Evolutionary conservation across 148 eudicot species (phyloP).

Genomic region (Simmondsia chinensis): DNA sequence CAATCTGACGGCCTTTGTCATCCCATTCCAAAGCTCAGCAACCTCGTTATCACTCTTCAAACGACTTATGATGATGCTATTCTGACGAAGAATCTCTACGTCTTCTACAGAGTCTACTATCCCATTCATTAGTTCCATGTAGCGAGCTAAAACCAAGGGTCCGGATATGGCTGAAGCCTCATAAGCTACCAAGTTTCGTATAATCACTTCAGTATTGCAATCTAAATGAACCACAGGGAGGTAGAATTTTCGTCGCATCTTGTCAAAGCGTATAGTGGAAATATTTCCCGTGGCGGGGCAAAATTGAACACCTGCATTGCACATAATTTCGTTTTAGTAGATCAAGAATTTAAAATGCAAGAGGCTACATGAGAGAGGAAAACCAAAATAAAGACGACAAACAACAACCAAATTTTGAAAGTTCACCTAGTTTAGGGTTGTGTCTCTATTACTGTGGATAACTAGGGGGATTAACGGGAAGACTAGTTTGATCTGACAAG

Average conservation of each 20-base stretch:
- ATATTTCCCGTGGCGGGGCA: slow-evolving; percentile 8
- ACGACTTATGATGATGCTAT: neutral
- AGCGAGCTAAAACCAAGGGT: slow-evolving; percentile 6
- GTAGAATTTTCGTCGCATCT: neutral
- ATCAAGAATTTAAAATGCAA: no score
- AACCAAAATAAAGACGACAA: no score
- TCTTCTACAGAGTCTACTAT: neutral
- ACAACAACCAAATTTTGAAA: no score
- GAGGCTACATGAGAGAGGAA: no score
- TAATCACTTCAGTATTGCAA: slow-evolving; percentile 3
- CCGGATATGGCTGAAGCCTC: slow-evolving; percentile 1
- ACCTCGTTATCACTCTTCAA: neutral
- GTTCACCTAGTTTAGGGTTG: no score
- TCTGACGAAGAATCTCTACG: neutral
- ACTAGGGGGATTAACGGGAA: no score
- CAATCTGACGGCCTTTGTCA: neutral
- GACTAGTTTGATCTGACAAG: no score
- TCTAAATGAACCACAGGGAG: neutral
- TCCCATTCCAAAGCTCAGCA: neutral
- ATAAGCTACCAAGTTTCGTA: slow-evolving; percentile 7
- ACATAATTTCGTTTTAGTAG: no score
- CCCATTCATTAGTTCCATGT: slow-evolving; percentile 6
- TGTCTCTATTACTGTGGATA: no score
- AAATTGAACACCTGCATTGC: slow-evolving; percentile 11
- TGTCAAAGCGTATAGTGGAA: slow-evolving; percentile 16